Evolutionary conservation across 495 filamentous ascomycete species (phyloP).

Genomic region (Aspergillus incahuasiensis): DNA sequence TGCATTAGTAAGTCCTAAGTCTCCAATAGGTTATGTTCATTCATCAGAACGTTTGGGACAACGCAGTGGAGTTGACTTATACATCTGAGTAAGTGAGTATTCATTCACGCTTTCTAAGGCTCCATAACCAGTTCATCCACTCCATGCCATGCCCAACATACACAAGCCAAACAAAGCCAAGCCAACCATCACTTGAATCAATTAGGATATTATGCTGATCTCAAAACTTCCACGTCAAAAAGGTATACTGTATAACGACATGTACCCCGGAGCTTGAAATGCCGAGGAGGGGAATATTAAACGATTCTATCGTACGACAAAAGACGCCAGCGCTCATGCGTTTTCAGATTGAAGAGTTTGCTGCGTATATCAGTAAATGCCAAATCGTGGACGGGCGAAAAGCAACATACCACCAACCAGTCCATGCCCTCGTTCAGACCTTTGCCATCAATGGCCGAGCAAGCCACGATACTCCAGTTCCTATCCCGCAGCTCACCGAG

Average conservation of each 20-base stretch:
- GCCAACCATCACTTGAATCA: conserved; percentile 14
- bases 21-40: too few species aligned
- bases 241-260: conserved; percentile 39
- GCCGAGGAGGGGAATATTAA: conserved; percentile 31
- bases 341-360: conserved; percentile 48
- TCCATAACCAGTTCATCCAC: background rate
- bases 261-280: conserved; percentile 14
- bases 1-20: background rate
- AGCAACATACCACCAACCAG: conserved; percentile 83
- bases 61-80: background rate
- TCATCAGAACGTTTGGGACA: too few species aligned
- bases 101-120: background rate
- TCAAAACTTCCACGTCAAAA: conserved; percentile 22
- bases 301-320: conserved; percentile 35
- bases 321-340: conserved; percentile 37
- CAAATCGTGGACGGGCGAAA: background rate
- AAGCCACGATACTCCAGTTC: conserved; percentile 98
- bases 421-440: conserved; percentile 97
- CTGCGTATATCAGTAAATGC: conserved; percentile 24
- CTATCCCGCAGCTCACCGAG: conserved; percentile 87
- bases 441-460: conserved; percentile 90
- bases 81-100: conserved; percentile 1
- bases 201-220: conserved; percentile 41
- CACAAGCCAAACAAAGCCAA: conserved; percentile 1
- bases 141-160: conserved; percentile 8